Evolutionary conservation across 2,329 filamentous ascomycete genomes (phyloP).

Genomic region (Madurella fahalii): DNA sequence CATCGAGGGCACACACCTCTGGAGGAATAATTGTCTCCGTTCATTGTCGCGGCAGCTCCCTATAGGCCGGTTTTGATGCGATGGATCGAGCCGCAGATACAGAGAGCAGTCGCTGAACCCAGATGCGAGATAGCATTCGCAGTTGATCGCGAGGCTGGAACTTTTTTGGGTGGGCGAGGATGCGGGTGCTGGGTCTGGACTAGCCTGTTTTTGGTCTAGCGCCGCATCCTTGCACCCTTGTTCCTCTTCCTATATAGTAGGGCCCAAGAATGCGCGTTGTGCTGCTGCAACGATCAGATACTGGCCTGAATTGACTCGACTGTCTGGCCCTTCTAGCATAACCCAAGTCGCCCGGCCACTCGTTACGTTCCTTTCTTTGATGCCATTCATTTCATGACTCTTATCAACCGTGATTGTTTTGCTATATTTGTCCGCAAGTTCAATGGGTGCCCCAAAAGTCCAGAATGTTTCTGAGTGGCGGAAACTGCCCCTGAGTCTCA

Average conservation of each 20-base stretch:
- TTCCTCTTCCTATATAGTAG: too few species aligned
- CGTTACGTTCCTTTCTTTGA: neutral
- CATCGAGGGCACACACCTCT: slow-evolving; percentile 54
- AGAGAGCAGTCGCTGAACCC: neutral
- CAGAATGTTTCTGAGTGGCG: slow-evolving; percentile 63
- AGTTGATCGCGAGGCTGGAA: slow-evolving; percentile 40
- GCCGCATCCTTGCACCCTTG: neutral
- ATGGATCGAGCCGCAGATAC: slow-evolving; percentile 3
- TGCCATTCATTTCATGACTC: neutral
- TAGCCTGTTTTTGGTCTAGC: slow-evolving; percentile 29
- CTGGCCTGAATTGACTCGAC: too few species aligned
- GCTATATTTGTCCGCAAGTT: neutral
- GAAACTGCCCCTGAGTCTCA: slow-evolving; percentile 75
- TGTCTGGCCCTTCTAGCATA: too few species aligned
- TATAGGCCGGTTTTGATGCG: slow-evolving; percentile 13
- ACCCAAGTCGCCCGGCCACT: too few species aligned
- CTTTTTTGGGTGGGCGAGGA: slow-evolving; percentile 36
- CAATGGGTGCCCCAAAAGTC: slow-evolving; percentile 36
- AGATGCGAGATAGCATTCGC: slow-evolving; percentile 6
- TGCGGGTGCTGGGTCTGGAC: slow-evolving; percentile 22
- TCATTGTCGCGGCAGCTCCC: slow-evolving; percentile 51
- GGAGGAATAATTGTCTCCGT: slow-evolving; percentile 78
- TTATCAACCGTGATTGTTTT: neutral
- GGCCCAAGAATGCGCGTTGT: neutral
- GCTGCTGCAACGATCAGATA: too few species aligned